A percentile compares a stretch with the other conserved stretches of the same genome.
These are phyloP conservation scores for Pseudogymnoascus destructans DNA, from an alignment of 2,329 filamentous ascomycete genomes.

Conservation along the genomic window DNA sequence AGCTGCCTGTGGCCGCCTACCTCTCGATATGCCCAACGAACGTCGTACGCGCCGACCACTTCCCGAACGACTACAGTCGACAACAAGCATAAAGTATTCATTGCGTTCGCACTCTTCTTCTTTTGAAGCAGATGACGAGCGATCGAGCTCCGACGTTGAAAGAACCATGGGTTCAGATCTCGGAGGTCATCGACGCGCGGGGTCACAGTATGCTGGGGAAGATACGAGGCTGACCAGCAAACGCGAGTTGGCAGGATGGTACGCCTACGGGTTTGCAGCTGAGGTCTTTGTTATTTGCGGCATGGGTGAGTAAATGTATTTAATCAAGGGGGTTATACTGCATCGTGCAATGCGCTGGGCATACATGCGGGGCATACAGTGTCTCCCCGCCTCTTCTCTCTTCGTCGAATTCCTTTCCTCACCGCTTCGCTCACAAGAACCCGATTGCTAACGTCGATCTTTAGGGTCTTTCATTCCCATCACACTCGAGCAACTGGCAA, in stretches of 20 bases:
- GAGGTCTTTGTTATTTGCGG: slow-evolving; percentile 94
- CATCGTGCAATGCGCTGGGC: neutral
- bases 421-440: slow-evolving; percentile 18
- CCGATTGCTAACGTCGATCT: slow-evolving; percentile 14
- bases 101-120: slow-evolving; percentile 45
- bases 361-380: too few species aligned
- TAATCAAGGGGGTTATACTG: neutral
- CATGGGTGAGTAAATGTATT: slow-evolving; percentile 43
- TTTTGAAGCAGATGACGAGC: slow-evolving; percentile 59
- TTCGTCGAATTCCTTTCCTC: neutral
- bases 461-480: slow-evolving; percentile 90
- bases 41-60: slow-evolving; percentile 4
- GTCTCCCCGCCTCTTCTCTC: neutral
- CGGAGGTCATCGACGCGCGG: slow-evolving; percentile 25
- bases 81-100: slow-evolving; percentile 36
- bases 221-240: slow-evolving; percentile 77
- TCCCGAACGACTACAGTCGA: slow-evolving; percentile 16
- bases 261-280: slow-evolving; percentile 88
- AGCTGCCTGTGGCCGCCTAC: neutral
- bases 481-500: slow-evolving; percentile 80
- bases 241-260: slow-evolving; percentile 88
- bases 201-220: slow-evolving; percentile 58
- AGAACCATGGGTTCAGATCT: slow-evolving; percentile 26
- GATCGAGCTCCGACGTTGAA: slow-evolving; percentile 31
- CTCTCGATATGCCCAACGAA: slow-evolving; percentile 3